Conservation (phyloP, 441 rosid genomes). For the Heliophila coronopifolia region DNA sequence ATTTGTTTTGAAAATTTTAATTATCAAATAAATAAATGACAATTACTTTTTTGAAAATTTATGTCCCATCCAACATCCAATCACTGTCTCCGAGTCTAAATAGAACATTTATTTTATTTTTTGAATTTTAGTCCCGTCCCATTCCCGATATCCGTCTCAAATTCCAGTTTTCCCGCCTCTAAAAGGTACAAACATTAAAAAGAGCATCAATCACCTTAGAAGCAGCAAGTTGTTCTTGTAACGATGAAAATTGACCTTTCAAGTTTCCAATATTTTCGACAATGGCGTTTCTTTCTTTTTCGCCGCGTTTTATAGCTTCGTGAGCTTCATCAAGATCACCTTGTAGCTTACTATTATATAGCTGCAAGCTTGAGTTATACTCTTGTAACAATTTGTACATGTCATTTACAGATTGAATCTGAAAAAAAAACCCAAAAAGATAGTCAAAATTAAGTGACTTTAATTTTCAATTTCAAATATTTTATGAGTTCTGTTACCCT, state of each 20-base stretch:
- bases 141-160: too few relatives aligned
- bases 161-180: too few relatives aligned
- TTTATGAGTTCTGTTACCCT: constrained; percentile 34
- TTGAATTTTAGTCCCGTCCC: too few relatives aligned
- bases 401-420: constrained; percentile 55
- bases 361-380: constrained; percentile 58
- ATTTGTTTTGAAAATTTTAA: too few relatives aligned
- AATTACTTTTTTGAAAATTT: too few relatives aligned
- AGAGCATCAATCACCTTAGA: constrained; percentile 36
- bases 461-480: neutral
- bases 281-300: constrained; percentile 45
- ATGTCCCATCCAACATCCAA: too few relatives aligned
- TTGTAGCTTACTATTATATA: constrained; percentile 59
- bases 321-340: constrained; percentile 49
- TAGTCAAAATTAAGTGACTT: neutral
- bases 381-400: constrained; percentile 60
- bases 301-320: constrained; percentile 47
- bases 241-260: constrained; percentile 43
- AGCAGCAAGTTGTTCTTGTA: constrained; percentile 46
- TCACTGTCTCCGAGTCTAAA: too few relatives aligned
- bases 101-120: too few relatives aligned
- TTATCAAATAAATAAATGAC: too few relatives aligned
- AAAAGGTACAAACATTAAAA: constrained; percentile 2
- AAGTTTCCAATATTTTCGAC: constrained; percentile 48
- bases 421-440: constrained; percentile 9